Base-by-base conservation (phyloP, 352 stramenopile species). In the Pythium brachiatum region DNA sequence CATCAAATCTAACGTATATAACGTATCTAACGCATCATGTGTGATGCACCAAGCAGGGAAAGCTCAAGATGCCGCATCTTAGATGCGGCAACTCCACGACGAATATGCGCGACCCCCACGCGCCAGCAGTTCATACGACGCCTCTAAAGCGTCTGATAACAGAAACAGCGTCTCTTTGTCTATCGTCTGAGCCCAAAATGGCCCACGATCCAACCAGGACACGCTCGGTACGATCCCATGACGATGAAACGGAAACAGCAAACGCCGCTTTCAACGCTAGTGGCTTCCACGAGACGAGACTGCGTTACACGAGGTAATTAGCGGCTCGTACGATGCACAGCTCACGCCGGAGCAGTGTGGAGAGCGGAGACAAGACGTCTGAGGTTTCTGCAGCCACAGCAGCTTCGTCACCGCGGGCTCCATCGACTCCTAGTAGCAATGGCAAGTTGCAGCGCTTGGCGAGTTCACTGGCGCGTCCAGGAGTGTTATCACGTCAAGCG, bases 401-500 rank as follows among this genome's bases (percentile, higher is more conserved):
- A 7, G 9, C 53, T 12, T 16, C 26, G 16, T 11, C 18, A 0
- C 44, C 34, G 32, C 20, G 21, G n/a, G 38, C 13, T n/a, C 13
- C 39, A 6, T 32, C 53, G 16, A 55, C 43, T 18, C 20, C 56
- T 23, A 41, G 27, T 13, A 50, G 36, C 2, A 21, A 44, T 21
- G 38, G 47, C 38, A 65, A 65, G 27, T 44, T 66, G 6, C 60
- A 60, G 20, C 60, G 60, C 20, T 13, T 47, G 7, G 51, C 48
- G 3, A 48, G 39, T 26, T 51, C 38, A 6, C 9, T 53, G 7
- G 29, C 15, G 8, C 39, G 13, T 16, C 6, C 39, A 1, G 38
- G 21, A 13, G 16, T 43, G 11, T 5, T 57, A 1, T 34, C 25
- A 9, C 55, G 26, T 23, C 55, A 50, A 18, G 38, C 55, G 15